Conservation (phyloP, 2,329 filamentous ascomycete genomes). For the Amylocarpus encephaloides region DNA sequence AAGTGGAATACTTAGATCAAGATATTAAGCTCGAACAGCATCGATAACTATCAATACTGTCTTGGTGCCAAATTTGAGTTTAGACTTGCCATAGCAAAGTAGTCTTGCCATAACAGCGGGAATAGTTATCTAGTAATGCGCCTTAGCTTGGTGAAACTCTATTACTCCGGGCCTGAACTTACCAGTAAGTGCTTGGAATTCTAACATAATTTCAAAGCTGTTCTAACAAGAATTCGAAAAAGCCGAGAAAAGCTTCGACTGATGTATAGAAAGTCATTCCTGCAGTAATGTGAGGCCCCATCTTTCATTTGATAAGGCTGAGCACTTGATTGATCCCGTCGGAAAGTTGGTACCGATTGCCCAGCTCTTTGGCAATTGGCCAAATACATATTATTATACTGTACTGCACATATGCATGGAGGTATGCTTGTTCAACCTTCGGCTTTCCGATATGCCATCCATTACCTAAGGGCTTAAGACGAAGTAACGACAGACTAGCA, state of each 20-base stretch:
- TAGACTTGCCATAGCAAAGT: slow-evolving; percentile 13
- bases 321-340: neutral
- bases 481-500: too few species aligned
- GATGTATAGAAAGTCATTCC: neutral
- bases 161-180: neutral
- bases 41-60: slow-evolving; percentile 42
- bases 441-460: neutral
- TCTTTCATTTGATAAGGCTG: neutral
- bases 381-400: neutral
- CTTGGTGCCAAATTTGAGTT: slow-evolving; percentile 27
- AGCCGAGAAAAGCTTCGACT: neutral
- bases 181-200: neutral
- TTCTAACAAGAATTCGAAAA: neutral
- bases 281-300: neutral
- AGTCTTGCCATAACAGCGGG: slow-evolving; percentile 12
- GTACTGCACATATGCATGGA: neutral
- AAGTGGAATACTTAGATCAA: slow-evolving; percentile 36
- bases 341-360: neutral
- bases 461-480: too few species aligned
- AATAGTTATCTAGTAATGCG: slow-evolving; percentile 6
- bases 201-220: neutral
- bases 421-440: neutral
- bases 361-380: neutral
- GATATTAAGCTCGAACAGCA: slow-evolving; percentile 42
- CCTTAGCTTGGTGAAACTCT: neutral